Evolutionary conservation across 1,139 yeast genomes (phyloP).

Genomic region (Candida sp.): DNA sequence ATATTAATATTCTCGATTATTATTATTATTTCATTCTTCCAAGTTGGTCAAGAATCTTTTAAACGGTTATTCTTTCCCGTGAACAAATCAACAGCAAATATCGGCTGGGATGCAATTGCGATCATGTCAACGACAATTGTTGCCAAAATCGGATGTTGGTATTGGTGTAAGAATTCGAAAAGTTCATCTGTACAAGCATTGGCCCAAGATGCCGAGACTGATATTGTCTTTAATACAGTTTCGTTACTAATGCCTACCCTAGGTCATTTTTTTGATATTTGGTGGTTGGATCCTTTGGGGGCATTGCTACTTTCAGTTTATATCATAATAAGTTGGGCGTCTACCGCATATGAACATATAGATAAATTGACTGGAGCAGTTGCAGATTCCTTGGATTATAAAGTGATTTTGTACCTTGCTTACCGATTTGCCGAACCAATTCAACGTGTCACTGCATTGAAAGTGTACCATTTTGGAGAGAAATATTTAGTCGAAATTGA

Average conservation of each 20-base stretch:
- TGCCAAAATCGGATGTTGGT: slow-evolving; percentile 58
- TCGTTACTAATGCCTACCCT: slow-evolving; percentile 67
- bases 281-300: slow-evolving; percentile 76
- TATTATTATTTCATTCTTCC: slow-evolving; percentile 69
- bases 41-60: slow-evolving; percentile 66
- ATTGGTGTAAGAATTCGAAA: slow-evolving; percentile 61
- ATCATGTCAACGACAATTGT: slow-evolving; percentile 66
- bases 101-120: slow-evolving; percentile 51
- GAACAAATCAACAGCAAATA: slow-evolving; percentile 35
- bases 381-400: slow-evolving; percentile 61
- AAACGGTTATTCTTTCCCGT: slow-evolving; percentile 28
- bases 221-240: slow-evolving; percentile 65
- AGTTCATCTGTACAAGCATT: slow-evolving; percentile 75
- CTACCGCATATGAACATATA: slow-evolving; percentile 67
- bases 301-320: slow-evolving; percentile 63
- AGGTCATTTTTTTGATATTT: slow-evolving; percentile 48
- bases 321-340: slow-evolving; percentile 61
- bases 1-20: slow-evolving; percentile 70
- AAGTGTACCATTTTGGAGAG: slow-evolving; percentile 80
- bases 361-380: slow-evolving; percentile 73
- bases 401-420: slow-evolving; percentile 64
- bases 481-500: slow-evolving; percentile 75
- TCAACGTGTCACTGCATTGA: slow-evolving; percentile 60
- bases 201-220: slow-evolving; percentile 81
- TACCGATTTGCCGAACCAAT: slow-evolving; percentile 69